Percentiles rank a stretch among this genome's conserved stretches.
phyloP scores from a whole-genome alignment of 2,329 filamentous ascomycete genomes.

The Arthrobotrys pseudoclavata region DNA sequence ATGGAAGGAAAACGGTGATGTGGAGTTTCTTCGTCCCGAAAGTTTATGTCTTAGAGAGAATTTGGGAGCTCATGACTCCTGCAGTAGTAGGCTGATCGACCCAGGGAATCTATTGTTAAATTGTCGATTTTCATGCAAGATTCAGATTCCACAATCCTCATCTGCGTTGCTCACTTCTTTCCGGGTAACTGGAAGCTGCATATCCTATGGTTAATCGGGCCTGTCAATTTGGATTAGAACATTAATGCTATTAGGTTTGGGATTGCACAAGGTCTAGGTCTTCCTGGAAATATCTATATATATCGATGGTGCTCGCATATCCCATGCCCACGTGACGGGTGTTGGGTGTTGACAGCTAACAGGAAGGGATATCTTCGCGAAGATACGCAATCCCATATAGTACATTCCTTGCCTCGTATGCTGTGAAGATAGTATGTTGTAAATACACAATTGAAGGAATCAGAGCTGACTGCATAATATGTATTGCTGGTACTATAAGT shows the following conservation, averaged over 20 bases:
- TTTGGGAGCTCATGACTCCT: slow-evolving; percentile 18
- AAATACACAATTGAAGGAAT: neutral
- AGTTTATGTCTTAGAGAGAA: neutral
- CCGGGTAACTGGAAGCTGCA: slow-evolving; percentile 19
- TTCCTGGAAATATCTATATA: neutral
- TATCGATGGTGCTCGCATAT: neutral
- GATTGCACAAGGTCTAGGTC: neutral
- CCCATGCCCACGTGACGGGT: slow-evolving; percentile 6
- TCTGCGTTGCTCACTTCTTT: slow-evolving; percentile 29
- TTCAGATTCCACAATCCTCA: slow-evolving; percentile 31
- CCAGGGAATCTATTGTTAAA: slow-evolving; percentile 29
- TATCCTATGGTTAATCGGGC: slow-evolving; percentile 10
- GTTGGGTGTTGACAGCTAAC: neutral
- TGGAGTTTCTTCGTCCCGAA: slow-evolving; percentile 29
- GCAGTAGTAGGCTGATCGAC: slow-evolving; percentile 5
- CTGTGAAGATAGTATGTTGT: neutral
- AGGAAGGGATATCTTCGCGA: slow-evolving; percentile 17
- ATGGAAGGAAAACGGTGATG: slow-evolving; percentile 24
- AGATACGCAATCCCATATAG: neutral
- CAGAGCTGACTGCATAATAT: neutral
- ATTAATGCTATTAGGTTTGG: neutral
- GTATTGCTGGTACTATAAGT: neutral
- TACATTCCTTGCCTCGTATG: neutral
- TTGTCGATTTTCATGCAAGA: slow-evolving; percentile 51
- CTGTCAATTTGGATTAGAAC: neutral